Evolutionary conservation across 106 monocot genomes (phyloP).

Genomic region (Ottelia alismoides): DNA sequence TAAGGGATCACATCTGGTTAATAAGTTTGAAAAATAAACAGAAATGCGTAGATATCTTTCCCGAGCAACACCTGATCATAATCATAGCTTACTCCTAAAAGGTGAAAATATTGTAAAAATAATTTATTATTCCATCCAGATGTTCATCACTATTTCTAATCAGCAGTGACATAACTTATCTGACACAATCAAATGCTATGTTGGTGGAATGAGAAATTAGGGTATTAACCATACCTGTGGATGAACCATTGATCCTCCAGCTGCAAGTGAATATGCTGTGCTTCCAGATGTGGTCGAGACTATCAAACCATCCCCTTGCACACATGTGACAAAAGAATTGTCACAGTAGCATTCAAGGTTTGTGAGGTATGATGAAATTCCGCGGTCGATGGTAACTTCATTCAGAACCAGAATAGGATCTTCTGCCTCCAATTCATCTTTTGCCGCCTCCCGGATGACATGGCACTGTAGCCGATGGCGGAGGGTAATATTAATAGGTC

Average conservation of each 20-base stretch:
- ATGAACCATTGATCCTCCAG: constrained; percentile 99
- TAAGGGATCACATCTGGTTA: too few relatives aligned
- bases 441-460: constrained; percentile 69
- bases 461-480: constrained; percentile 84
- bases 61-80: too few relatives aligned
- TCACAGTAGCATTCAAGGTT: constrained; percentile 97
- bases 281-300: constrained; percentile 97
- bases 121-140: too few relatives aligned
- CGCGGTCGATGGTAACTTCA: constrained; percentile 96
- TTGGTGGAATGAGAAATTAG: too few relatives aligned
- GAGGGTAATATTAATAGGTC: constrained; percentile 87
- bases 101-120: too few relatives aligned
- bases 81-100: too few relatives aligned
- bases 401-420: constrained; percentile 89
- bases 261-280: constrained; percentile 96
- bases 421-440: constrained; percentile 72
- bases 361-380: constrained; percentile 94
- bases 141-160: too few relatives aligned
- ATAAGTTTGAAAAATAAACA: too few relatives aligned
- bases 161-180: too few relatives aligned
- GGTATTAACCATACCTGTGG: constrained; percentile 52
- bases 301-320: constrained; percentile 97
- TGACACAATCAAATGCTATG: too few relatives aligned
- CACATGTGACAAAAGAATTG: constrained; percentile 86
- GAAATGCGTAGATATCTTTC: too few relatives aligned